Percentiles rank a stretch among this genome's conserved stretches.
Conservation (phyloP, 2,329 filamentous ascomycete genomes). For the Fusarium sublunatum region DNA sequence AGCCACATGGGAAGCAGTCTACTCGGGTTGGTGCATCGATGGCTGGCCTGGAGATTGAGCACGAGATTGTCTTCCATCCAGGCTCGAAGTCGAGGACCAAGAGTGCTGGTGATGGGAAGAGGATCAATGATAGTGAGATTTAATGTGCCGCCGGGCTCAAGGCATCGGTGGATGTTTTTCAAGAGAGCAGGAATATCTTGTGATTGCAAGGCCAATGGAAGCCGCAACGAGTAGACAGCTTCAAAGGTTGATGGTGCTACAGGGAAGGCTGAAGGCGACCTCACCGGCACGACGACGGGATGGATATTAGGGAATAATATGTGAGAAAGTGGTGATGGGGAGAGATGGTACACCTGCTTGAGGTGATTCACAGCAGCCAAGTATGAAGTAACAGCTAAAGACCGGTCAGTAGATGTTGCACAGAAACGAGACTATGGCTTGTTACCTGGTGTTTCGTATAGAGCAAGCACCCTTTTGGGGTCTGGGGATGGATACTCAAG, state of each 20-base stretch:
- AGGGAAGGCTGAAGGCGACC: conserved; percentile 52
- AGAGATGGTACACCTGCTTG: conserved; percentile 33
- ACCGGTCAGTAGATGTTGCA: not conserved
- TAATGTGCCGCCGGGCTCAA: conserved; percentile 65
- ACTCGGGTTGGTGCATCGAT: conserved; percentile 69
- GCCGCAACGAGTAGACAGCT: conserved; percentile 62
- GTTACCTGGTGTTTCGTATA: conserved; percentile 34
- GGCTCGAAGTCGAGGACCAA: conserved; percentile 65
- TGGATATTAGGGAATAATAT: conserved; percentile 55
- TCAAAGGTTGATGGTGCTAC: conserved; percentile 59
- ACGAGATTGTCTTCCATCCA: conserved; percentile 73
- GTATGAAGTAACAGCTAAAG: conserved; percentile 26
- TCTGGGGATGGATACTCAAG: conserved; percentile 44
- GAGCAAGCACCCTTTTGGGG: conserved; percentile 28
- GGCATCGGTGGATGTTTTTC: conserved; percentile 66
- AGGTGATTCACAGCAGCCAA: conserved; percentile 23
- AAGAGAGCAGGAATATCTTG: conserved; percentile 67
- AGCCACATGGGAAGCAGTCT: conserved; percentile 69
- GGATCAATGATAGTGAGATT: conserved; percentile 72
- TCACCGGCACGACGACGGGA: conserved; percentile 54
- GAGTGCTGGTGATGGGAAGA: conserved; percentile 62
- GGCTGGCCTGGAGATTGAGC: conserved; percentile 67
- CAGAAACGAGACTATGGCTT: rapidly evolving
- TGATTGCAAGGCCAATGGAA: conserved; percentile 67
- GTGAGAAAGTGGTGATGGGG: conserved; percentile 40